These are phyloP conservation scores for Pseudogymnoascus sp. DNA, from an alignment of 2,329 filamentous ascomycete species.

Conservation along the genomic window DNA sequence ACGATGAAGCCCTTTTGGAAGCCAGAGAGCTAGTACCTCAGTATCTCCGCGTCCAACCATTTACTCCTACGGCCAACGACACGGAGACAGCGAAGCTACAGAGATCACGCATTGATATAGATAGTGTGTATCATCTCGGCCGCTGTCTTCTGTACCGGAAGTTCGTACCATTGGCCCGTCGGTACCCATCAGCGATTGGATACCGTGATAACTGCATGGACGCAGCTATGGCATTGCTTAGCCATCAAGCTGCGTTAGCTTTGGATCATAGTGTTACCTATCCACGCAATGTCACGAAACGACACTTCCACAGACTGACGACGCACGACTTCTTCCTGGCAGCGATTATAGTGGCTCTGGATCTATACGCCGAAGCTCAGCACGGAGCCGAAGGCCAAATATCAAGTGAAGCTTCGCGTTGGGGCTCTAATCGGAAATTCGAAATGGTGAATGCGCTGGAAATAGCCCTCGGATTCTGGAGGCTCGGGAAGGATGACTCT, in stretches of 20 bases:
- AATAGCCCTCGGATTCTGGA: constrained; percentile 12
- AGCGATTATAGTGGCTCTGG: constrained; percentile 14
- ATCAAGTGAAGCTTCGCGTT: background rate
- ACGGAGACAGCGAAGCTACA: background rate
- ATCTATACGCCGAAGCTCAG: constrained; percentile 12
- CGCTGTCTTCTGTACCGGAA: constrained; percentile 12
- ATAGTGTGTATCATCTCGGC: constrained; percentile 12
- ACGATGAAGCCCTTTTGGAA: background rate
- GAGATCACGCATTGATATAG: background rate
- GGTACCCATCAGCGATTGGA: background rate
- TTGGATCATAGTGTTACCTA: background rate
- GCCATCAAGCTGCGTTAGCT: constrained; percentile 13
- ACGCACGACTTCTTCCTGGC: constrained; percentile 16
- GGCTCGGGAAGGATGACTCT: constrained; percentile 13
- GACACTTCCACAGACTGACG: constrained; percentile 10
- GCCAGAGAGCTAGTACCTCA: constrained; percentile 2
- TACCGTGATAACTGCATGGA: constrained; percentile 11
- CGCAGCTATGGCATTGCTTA: constrained; percentile 12
- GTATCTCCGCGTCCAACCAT: background rate
- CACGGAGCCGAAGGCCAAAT: background rate
- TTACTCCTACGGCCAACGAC: background rate
- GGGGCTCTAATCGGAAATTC: constrained; percentile 8
- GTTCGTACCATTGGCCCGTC: constrained; percentile 7
- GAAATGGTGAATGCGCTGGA: constrained; percentile 15
- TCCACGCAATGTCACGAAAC: constrained; percentile 1